Percentiles rank a stretch among this genome's conserved stretches.
phyloP scores from a whole-genome alignment of 2,329 filamentous ascomycete genomes.

The Xylaria sp. region DNA sequence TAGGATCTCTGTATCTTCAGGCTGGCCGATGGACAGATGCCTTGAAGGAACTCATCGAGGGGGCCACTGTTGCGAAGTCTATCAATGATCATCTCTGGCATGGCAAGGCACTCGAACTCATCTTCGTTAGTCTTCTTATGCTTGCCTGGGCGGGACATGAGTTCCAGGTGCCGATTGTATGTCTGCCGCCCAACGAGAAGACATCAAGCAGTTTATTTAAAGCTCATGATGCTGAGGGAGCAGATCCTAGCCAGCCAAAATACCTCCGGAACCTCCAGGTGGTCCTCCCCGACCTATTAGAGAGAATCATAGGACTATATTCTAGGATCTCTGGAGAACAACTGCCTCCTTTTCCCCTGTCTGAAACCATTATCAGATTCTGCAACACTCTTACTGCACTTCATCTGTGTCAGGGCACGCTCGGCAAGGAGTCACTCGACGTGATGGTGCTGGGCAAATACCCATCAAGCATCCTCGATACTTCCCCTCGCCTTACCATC shows the following conservation, averaged over 20 bases:
- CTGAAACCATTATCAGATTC: conserved; percentile 78
- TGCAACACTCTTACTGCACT: conserved; percentile 75
- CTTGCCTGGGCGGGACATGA: conserved; percentile 86
- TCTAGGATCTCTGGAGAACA: conserved; percentile 75
- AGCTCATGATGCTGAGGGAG: conserved; percentile 51
- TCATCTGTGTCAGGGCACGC: conserved; percentile 70
- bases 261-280: conserved; percentile 64
- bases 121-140: conserved; percentile 82
- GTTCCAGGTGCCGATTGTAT: conserved; percentile 76
- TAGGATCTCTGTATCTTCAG: conserved; percentile 87
- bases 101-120: conserved; percentile 90
- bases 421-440: conserved; percentile 69
- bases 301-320: conserved; percentile 79
- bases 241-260: conserved; percentile 60
- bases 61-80: conserved; percentile 77
- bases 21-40: conserved; percentile 92
- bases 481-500: conserved; percentile 66
- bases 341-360: conserved; percentile 75
- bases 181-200: conserved; percentile 63
- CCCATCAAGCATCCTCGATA: conserved; percentile 60
- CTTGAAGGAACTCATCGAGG: conserved; percentile 82
- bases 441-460: conserved; percentile 72
- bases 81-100: conserved; percentile 97
- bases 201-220: conserved; percentile 49
- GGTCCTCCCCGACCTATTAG: conserved; percentile 77